These are phyloP conservation scores for Paragyromitra xinjiangensis DNA, from an alignment of 495 filamentous ascomycete genomes.

Conservation along the genomic window DNA sequence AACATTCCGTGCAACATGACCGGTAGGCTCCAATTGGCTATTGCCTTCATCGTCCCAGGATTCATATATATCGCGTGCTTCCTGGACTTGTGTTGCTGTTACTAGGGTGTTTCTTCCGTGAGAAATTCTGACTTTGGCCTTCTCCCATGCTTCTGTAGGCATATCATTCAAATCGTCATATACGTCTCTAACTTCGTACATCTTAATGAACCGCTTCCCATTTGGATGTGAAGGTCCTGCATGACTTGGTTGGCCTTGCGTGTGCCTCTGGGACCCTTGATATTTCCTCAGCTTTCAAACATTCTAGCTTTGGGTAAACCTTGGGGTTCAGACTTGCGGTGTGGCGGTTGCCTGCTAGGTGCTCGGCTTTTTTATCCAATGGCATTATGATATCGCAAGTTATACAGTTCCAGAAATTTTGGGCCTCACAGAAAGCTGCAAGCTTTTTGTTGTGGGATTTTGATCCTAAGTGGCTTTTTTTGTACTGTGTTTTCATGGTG, in stretches of 20 bases:
- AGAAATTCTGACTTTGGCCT: neutral
- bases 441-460: constrained; percentile 11
- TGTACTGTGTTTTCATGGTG: constrained; percentile 16
- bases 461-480: constrained; percentile 2
- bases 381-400: too few relatives aligned
- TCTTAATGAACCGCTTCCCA: constrained; percentile 2
- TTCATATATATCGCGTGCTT: constrained; percentile 12
- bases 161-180: constrained; percentile 17
- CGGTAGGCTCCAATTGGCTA: neutral
- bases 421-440: neutral
- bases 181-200: constrained; percentile 12
- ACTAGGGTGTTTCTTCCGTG: constrained; percentile 6
- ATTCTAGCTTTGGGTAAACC: neutral
- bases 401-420: too few relatives aligned
- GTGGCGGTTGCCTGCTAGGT: neutral
- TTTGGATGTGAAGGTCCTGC: constrained; percentile 14
- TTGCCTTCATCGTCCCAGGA: neutral
- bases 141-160: constrained; percentile 8
- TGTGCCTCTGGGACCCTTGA: neutral
- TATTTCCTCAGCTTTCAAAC: neutral
- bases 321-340: neutral
- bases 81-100: constrained; percentile 18
- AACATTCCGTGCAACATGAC: neutral
- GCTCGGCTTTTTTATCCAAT: too few relatives aligned
- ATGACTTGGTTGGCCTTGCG: neutral